Conservation (phyloP, 1,139 yeast genomes). For the Hemisphaericaspora lyxosophila region DNA sequence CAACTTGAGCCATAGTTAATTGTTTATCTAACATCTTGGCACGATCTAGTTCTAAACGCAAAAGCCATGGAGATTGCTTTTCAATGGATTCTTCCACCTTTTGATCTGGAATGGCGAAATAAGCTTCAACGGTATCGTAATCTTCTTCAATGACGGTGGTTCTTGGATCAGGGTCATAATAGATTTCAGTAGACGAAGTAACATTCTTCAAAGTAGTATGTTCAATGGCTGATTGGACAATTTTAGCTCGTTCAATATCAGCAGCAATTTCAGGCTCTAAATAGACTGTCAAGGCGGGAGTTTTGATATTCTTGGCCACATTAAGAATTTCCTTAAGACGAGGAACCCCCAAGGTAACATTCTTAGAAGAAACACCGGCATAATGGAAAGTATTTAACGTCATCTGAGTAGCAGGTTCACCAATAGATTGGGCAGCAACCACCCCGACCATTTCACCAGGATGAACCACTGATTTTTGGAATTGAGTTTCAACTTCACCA, state of each 20-base stretch:
- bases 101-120: constrained; percentile 96
- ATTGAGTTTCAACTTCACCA: constrained; percentile 92
- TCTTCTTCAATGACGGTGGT: constrained; percentile 95
- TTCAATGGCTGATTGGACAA: constrained; percentile 94
- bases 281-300: constrained; percentile 96
- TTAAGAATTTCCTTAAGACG: constrained; percentile 98
- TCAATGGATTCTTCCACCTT: constrained; percentile 91
- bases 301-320: constrained; percentile 96
- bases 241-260: constrained; percentile 92
- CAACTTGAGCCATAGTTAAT: constrained; percentile 97
- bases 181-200: constrained; percentile 95
- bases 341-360: constrained; percentile 99
- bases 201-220: constrained; percentile 94
- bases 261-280: constrained; percentile 75
- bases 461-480: constrained; percentile 88
- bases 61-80: constrained; percentile 96
- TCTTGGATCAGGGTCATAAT: constrained; percentile 97
- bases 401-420: constrained; percentile 99
- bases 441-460: constrained; percentile 99
- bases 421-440: constrained; percentile 98
- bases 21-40: constrained; percentile 98
- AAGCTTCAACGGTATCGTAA: constrained; percentile 94
- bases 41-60: constrained; percentile 95
- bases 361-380: constrained; percentile 99
- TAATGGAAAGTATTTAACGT: constrained; percentile 99